A percentile compares a stretch with the other conserved stretches of the same genome.
Conservation (phyloP, 805 yeast species). For the Yarrowia sp. region DNA sequence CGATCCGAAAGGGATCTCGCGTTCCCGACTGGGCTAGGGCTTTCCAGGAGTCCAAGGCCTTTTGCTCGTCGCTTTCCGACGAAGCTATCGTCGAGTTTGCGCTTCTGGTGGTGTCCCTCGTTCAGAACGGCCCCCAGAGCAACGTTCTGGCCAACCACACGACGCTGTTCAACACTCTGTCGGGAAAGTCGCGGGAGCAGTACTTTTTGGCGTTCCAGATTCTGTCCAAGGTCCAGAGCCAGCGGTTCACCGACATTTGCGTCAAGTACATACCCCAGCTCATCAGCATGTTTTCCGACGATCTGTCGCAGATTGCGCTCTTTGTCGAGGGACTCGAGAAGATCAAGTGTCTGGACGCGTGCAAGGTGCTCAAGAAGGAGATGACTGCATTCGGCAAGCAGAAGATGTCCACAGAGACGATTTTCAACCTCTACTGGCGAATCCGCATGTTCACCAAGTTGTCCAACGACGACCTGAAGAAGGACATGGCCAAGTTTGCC, state of each 20-base stretch:
- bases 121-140: not conserved
- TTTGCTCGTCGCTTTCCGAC: not conserved
- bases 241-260: constrained; percentile 1
- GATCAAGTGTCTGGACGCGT: not conserved
- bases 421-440: constrained; percentile 10
- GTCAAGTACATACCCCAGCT: not conserved
- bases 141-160: not conserved
- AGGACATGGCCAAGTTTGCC: not conserved
- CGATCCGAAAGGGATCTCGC: constrained; percentile 42
- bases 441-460: not conserved
- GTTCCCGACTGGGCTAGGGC: constrained; percentile 38
- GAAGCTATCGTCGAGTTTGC: not conserved
- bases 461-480: not conserved
- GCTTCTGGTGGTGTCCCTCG: not conserved
- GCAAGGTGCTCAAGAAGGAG: not conserved
- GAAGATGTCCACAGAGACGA: not conserved
- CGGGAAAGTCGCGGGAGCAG: not conserved
- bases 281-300: not conserved
- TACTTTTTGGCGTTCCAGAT: not conserved
- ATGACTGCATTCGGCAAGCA: not conserved
- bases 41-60: not conserved
- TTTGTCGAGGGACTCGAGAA: not conserved
- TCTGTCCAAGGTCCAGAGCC: not conserved
- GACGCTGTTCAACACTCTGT: not conserved
- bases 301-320: not conserved